phyloP scores from a whole-genome alignment of 768 basidiomycete species.

The Cantharellus cinnabarinus region DNA sequence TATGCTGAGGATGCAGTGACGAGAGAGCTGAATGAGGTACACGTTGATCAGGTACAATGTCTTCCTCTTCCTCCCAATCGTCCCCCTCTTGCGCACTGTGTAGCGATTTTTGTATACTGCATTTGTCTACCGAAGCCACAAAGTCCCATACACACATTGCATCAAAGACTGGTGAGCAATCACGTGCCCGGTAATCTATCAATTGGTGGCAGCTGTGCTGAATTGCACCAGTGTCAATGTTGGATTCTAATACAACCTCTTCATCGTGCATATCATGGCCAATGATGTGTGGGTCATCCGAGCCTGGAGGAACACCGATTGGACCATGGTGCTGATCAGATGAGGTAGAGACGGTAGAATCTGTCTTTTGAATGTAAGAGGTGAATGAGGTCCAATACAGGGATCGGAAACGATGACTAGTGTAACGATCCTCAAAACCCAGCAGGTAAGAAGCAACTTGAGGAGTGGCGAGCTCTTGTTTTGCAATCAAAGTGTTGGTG shows the following conservation, averaged over 20 bases:
- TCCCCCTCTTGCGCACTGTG: no score
- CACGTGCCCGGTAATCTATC: conserved; percentile 12
- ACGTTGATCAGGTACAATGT: no score
- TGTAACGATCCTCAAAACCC: conserved; percentile 20
- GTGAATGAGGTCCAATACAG: conserved; percentile 22
- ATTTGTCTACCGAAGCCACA: neutral
- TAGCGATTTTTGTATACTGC: neutral
- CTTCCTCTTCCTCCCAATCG: no score
- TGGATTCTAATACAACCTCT: neutral
- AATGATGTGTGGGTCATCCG: neutral
- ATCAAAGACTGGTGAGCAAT: neutral
- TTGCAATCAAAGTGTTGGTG: conserved; percentile 19
- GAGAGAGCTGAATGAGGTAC: neutral
- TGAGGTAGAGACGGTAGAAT: neutral
- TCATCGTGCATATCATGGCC: neutral
- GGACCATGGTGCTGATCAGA: neutral
- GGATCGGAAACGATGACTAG: conserved; percentile 18
- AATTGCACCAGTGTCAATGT: no score
- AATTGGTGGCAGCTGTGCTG: neutral
- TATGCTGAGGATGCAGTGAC: conserved; percentile 7
- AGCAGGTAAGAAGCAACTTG: conserved; percentile 20
- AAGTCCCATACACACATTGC: neutral
- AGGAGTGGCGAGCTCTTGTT: conserved; percentile 23
- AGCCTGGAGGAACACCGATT: neutral
- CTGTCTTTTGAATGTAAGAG: conserved; percentile 9